A percentile compares a stretch with the other conserved stretches of the same genome.
Conservation (phyloP, 176 grass and related monocot species). For the Bothriochloa decipiens region DNA sequence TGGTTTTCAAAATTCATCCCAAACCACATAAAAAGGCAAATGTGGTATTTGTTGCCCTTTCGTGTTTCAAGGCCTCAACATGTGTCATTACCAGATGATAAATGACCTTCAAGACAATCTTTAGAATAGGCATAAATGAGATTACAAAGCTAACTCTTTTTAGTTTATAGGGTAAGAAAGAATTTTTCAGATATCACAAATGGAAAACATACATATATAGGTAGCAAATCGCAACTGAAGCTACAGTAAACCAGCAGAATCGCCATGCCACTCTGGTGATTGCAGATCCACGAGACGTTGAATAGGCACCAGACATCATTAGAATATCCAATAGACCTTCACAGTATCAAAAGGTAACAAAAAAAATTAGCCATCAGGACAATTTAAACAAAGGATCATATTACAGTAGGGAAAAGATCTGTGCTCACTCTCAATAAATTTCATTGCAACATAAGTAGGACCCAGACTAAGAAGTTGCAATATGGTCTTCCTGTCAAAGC, state of each 20-base stretch:
- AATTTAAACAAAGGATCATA: conserved; percentile 6
- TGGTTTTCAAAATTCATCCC: not conserved
- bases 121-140: too few species aligned
- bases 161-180: not conserved
- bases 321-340: conserved; percentile 85
- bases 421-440: conserved; percentile 84
- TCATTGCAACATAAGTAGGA: conserved; percentile 84
- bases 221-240: conserved; percentile 75
- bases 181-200: conserved; percentile 5
- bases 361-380: conserved; percentile 35
- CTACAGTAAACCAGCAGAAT: conserved; percentile 73
- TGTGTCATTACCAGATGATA: not conserved
- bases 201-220: conserved; percentile 73
- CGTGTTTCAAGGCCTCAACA: conserved; percentile 1
- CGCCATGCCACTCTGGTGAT: conserved; percentile 75
- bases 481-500: conserved; percentile 55
- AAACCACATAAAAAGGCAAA: not conserved
- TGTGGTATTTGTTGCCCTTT: not conserved
- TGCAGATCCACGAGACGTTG: conserved; percentile 87
- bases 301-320: conserved; percentile 98
- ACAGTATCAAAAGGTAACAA: conserved; percentile 22
- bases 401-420: not conserved
- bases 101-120: not conserved
- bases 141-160: not conserved
- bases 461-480: conserved; percentile 79